Evolutionary conservation across 768 basidiomycete species (phyloP), one percentile per base, ranked within the genome.

Genomic region (Termitomyces sp.): DNA sequence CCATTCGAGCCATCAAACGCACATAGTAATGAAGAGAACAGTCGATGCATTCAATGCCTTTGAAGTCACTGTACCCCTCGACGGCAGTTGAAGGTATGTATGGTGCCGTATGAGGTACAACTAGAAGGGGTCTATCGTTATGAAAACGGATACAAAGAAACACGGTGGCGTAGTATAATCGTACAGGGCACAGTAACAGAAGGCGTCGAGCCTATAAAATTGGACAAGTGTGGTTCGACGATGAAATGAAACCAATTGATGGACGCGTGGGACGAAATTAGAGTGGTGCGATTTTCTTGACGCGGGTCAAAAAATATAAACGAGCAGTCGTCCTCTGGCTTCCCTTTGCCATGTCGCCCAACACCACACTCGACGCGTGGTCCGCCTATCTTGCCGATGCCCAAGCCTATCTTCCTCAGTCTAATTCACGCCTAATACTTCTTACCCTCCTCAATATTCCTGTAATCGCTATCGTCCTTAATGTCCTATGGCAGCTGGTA

Each of bases 401-500:
- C 2, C 77, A 79, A 63, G 67, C 71, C 3, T 71, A 76, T 32
- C 53, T 79, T 32, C 61, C 72, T 20, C 65, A 72, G n/a, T 56
- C 64, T 28, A 71, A 73, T 51, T 70, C 75, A 6, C 73, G 76
- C 47, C 66, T 74, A 8, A 56, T 75, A 24, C 63, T 81, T 22
- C 63, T 80, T 74, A 62, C 78, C 71, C 64, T 92, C 50, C 65
- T 94, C 44, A 91, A 86, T 60, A 71, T 84, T 14, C 92, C 93
- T 3, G 43, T 92, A 49, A 63, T 91, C 60, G 80, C 76, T 51
- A 80, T 95, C 49, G 62, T 85, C 7, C 67, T 93, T 57, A 94
- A 98, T 68, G 82, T 88, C 49, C 67, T 93, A 6, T 80, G 83
- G 66, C 95, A 98, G 71, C 69, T 93, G 62, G 94, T 92, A 68